A percentile compares a stretch with the other conserved stretches of the same genome.
phyloP scores from a whole-genome alignment of 352 stramenopile species.

The Plasmopara halstedii region DNA sequence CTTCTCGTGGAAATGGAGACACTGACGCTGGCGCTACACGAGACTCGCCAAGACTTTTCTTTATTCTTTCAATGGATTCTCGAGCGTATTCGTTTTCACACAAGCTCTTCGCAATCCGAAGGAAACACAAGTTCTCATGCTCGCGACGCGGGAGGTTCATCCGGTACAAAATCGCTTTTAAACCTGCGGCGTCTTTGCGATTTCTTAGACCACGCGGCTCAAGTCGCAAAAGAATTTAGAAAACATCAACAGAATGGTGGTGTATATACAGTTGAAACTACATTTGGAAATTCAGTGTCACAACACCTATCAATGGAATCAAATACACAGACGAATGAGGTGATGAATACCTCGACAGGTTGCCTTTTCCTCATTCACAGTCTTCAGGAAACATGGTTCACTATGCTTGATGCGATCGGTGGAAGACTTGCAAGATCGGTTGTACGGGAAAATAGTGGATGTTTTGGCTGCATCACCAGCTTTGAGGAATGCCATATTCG shows the following conservation, averaged over 20 bases:
- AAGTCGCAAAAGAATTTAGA: conserved; percentile 29
- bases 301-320: conserved; percentile 9
- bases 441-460: conserved; percentile 15
- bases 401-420: conserved; percentile 23
- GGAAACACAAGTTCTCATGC: background rate
- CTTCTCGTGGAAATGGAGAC: conserved; percentile 38
- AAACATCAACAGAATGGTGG: conserved; percentile 29
- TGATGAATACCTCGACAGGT: background rate
- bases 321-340: background rate
- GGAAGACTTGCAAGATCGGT: conserved; percentile 15
- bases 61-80: conserved; percentile 61
- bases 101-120: conserved; percentile 21
- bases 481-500: conserved; percentile 39
- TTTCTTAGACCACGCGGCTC: conserved; percentile 42
- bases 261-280: conserved; percentile 50
- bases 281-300: conserved; percentile 61
- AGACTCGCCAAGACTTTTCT: conserved; percentile 53
- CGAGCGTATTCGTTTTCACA: conserved; percentile 53
- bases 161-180: conserved; percentile 37
- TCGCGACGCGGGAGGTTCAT: background rate
- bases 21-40: conserved; percentile 34
- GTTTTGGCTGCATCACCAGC: conserved; percentile 15
- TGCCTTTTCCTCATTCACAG: conserved; percentile 10
- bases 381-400: conserved; percentile 38
- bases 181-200: conserved; percentile 45